Conservation (phyloP, 331 rosid species). For the Erythrophleum ivorense region DNA sequence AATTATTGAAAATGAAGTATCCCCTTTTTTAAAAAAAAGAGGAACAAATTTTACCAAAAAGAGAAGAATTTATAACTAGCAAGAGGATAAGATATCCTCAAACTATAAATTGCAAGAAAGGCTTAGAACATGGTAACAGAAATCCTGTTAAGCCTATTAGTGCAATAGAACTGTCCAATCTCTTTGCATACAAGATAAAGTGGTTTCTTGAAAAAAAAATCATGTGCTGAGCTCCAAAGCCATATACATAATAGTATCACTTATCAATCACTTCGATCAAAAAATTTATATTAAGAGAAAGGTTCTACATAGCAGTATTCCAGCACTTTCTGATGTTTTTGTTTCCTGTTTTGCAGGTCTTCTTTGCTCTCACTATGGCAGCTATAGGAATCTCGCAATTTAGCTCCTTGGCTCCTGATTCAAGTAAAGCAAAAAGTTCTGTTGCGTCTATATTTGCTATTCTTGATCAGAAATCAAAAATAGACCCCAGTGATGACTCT, state of each 20-base stretch:
- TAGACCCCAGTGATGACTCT: conserved; percentile 53
- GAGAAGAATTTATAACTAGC: not conserved
- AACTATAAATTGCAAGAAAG: not conserved
- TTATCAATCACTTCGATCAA: not conserved
- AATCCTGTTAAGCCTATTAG: not conserved
- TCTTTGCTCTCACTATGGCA: conserved; percentile 51
- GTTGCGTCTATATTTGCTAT: conserved; percentile 58
- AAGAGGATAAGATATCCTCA: not conserved
- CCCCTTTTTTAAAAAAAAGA: not conserved
- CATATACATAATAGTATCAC: not conserved
- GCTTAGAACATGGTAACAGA: not conserved
- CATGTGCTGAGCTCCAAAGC: not conserved
- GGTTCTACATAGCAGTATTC: not conserved
- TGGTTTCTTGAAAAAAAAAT: not conserved
- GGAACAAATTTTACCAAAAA: not conserved
- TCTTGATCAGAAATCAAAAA: conserved; percentile 55
- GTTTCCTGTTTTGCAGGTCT: conserved; percentile 48
- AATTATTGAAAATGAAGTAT: not conserved
- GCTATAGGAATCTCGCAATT: conserved; percentile 52
- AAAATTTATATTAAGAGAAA: not conserved
- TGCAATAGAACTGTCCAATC: not conserved
- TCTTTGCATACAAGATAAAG: not conserved
- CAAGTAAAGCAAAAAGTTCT: conserved; percentile 56
- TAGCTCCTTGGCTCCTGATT: conserved; percentile 48
- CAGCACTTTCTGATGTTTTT: conserved; percentile 16